These are phyloP conservation scores for Barnettozyma californica DNA, from an alignment of 805 yeast genomes.

Conservation along the genomic window DNA sequence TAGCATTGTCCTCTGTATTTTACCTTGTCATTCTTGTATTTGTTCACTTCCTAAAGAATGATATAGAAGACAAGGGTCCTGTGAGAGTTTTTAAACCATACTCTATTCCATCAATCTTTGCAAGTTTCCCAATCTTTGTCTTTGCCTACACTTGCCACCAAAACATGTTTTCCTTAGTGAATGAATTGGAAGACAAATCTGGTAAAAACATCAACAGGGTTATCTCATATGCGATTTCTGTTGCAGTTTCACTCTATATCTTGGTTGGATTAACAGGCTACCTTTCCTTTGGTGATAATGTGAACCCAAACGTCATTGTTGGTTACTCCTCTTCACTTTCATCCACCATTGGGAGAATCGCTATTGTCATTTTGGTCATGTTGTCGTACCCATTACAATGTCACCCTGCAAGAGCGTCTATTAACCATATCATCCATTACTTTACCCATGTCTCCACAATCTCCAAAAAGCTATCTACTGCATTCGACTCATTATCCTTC, in stretches of 20 bases:
- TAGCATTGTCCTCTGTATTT: slow-evolving; percentile 76
- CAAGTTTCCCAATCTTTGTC: slow-evolving; percentile 84
- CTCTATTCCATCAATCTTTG: slow-evolving; percentile 43
- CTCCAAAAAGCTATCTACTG: slow-evolving; percentile 19
- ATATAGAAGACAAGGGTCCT: slow-evolving; percentile 48
- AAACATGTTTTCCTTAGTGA: slow-evolving; percentile 84
- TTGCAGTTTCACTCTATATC: slow-evolving; percentile 59
- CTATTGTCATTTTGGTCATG: slow-evolving; percentile 75
- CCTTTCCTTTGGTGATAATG: slow-evolving; percentile 77
- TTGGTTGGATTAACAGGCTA: slow-evolving; percentile 80
- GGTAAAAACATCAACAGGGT: slow-evolving; percentile 41
- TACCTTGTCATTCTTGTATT: slow-evolving; percentile 72
- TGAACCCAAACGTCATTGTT: slow-evolving; percentile 72
- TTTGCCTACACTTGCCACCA: slow-evolving; percentile 97
- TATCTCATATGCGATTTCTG: slow-evolving; percentile 47
- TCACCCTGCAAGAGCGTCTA: slow-evolving; percentile 84
- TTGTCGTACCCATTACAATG: slow-evolving; percentile 86
- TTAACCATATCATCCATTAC: slow-evolving; percentile 64
- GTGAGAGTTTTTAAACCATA: slow-evolving; percentile 44
- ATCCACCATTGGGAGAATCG: slow-evolving; percentile 75
- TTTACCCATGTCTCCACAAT: slow-evolving; percentile 26
- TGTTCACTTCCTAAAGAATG: slow-evolving; percentile 58
- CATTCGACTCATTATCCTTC: slow-evolving; percentile 5
- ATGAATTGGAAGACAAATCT: slow-evolving; percentile 63
- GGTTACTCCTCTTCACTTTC: slow-evolving; percentile 61